These are phyloP conservation scores for Blastocladiella britannica DNA, from an alignment of 192 early-diverging fungal species.

Conservation along the genomic window DNA sequence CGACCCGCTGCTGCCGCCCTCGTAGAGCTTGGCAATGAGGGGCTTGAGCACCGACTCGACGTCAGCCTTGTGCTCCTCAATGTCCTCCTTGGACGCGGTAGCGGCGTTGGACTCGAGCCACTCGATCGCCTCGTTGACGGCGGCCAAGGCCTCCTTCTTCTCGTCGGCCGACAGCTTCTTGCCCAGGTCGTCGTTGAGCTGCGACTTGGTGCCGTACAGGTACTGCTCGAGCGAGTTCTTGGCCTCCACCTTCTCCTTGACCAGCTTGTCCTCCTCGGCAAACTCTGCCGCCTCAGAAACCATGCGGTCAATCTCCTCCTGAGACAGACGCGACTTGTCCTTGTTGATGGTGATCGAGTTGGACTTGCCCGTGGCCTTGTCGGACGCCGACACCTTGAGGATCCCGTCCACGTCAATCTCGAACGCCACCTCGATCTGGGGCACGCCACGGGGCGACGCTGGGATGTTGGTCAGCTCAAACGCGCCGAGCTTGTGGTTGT, in stretches of 20 bases:
- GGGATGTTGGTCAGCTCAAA: slow-evolving; percentile 91
- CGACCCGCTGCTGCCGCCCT: slow-evolving; percentile 26
- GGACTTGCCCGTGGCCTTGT: slow-evolving; percentile 92
- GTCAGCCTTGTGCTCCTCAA: slow-evolving; percentile 88
- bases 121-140: slow-evolving; percentile 44
- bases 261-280: slow-evolving; percentile 62
- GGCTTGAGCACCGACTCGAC: slow-evolving; percentile 86
- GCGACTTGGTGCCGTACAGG: slow-evolving; percentile 70
- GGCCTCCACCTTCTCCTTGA: slow-evolving; percentile 73
- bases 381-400: slow-evolving; percentile 72
- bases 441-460: slow-evolving; percentile 81
- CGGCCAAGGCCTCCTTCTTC: slow-evolving; percentile 68
- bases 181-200: slow-evolving; percentile 60
- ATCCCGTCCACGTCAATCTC: slow-evolving; percentile 90
- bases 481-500: slow-evolving; percentile 94
- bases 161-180: slow-evolving; percentile 70
- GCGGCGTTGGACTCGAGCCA: slow-evolving; percentile 70
- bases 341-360: slow-evolving; percentile 94
- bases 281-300: slow-evolving; percentile 85
- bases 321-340: slow-evolving; percentile 83
- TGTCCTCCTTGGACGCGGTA: slow-evolving; percentile 85
- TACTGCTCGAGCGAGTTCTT: slow-evolving; percentile 84
- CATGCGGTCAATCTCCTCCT: slow-evolving; percentile 97
- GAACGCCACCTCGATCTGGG: slow-evolving; percentile 95
- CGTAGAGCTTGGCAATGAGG: slow-evolving; percentile 80